Conservation (phyloP, 164 flowering plant genomes). For the Sextonia rubra region DNA sequence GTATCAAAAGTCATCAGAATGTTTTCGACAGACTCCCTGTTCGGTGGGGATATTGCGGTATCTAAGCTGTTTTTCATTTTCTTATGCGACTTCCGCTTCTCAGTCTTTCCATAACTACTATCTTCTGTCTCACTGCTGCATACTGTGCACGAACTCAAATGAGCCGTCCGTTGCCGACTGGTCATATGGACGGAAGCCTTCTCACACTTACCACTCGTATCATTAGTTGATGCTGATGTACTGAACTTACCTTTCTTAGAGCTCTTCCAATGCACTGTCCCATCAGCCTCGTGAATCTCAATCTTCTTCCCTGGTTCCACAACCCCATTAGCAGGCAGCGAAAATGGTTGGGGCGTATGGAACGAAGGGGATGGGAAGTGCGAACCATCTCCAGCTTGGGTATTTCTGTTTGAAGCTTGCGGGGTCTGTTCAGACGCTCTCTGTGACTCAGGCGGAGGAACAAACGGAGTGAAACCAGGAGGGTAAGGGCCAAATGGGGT, state of each 20-base stretch:
- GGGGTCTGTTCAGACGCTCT: constrained; percentile 21
- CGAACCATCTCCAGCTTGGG: constrained; percentile 12
- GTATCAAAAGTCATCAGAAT: constrained; percentile 33
- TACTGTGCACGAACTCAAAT: constrained; percentile 9
- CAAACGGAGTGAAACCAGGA: constrained; percentile 45
- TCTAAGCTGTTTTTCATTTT: constrained; percentile 16
- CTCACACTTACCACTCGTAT: constrained; percentile 11
- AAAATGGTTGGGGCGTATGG: constrained; percentile 23
- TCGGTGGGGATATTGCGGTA: constrained; percentile 11
- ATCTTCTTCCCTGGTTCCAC: constrained; percentile 12
- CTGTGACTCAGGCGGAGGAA: constrained; percentile 26
- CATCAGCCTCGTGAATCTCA: constrained; percentile 5
- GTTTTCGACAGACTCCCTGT: constrained; percentile 24
- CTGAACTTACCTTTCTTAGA: background rate
- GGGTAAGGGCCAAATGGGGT: constrained; percentile 54
- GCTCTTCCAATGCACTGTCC: background rate
- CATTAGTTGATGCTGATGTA: background rate
- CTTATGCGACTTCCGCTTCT: constrained; percentile 22
- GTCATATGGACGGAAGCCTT: background rate
- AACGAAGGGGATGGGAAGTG: constrained; percentile 16
- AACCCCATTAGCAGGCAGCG: constrained; percentile 25
- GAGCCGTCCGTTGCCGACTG: constrained; percentile 4
- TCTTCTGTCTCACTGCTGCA: constrained; percentile 11
- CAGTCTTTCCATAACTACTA: constrained; percentile 13
- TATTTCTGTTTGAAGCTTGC: constrained; percentile 12